Conservation (phyloP, 2,329 filamentous ascomycete species). For the Diaporthe destruens region DNA sequence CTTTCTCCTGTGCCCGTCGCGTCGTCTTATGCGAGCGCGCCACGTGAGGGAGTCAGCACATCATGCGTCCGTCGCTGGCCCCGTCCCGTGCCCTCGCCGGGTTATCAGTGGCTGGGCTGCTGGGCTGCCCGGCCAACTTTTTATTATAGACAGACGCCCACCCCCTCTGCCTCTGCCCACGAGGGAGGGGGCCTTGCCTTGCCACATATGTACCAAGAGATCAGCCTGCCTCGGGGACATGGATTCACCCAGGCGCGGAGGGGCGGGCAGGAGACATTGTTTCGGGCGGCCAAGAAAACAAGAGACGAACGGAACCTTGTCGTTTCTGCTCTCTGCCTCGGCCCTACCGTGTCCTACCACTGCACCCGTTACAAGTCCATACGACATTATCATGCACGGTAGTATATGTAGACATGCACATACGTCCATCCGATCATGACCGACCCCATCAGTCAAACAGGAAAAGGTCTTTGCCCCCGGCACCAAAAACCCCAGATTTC, state of each 20-base stretch:
- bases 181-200: too few species aligned
- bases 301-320: not conserved
- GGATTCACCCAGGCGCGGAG: not conserved
- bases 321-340: not conserved
- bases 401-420: not conserved
- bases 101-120: too few species aligned
- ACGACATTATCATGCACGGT: too few species aligned
- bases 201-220: too few species aligned
- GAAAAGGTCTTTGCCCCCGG: not conserved
- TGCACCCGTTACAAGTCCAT: too few species aligned
- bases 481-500: slow-evolving; percentile 16
- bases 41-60: slow-evolving; percentile 9
- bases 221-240: too few species aligned
- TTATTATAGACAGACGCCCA: too few species aligned
- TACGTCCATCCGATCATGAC: not conserved
- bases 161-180: too few species aligned
- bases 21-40: not conserved
- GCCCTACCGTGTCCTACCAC: too few species aligned
- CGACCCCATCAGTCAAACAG: not conserved
- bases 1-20: not conserved
- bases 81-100: too few species aligned
- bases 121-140: too few species aligned
- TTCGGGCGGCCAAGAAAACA: not conserved
- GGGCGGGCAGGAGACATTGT: slow-evolving; percentile 1
- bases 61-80: slow-evolving; percentile 11